phyloP scores from a whole-genome alignment of 805 yeast species.

The Yarrowia osloensis region DNA sequence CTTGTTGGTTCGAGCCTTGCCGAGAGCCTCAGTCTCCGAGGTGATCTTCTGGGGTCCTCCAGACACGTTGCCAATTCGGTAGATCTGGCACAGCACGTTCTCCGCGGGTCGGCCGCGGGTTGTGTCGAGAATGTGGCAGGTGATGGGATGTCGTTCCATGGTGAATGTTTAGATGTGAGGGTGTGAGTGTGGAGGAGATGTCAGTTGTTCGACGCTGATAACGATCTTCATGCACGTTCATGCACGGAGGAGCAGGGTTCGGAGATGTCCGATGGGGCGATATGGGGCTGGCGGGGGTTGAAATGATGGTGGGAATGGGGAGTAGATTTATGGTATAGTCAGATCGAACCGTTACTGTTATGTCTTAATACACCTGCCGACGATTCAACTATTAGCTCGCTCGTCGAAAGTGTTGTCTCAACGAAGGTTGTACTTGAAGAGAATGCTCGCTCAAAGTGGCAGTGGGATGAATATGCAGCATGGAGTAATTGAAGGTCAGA shows the following conservation, averaged over 20 bases:
- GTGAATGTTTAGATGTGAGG: neutral
- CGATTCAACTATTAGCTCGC: too few relatives aligned
- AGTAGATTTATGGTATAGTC: too few relatives aligned
- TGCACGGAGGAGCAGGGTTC: constrained; percentile 9
- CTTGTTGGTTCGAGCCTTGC: constrained; percentile 65
- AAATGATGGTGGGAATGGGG: too few relatives aligned
- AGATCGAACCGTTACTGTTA: too few relatives aligned
- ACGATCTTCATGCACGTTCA: constrained; percentile 15
- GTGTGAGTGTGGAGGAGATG: neutral
- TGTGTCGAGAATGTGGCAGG: constrained; percentile 90
- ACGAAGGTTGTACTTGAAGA: too few relatives aligned
- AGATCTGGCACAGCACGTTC: constrained; percentile 63
- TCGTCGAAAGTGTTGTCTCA: too few relatives aligned
- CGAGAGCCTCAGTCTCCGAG: constrained; percentile 52
- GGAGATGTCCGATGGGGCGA: neutral
- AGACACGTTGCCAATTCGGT: constrained; percentile 35
- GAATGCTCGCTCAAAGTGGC: too few relatives aligned
- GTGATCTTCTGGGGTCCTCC: constrained; percentile 32
- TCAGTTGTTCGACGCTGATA: neutral
- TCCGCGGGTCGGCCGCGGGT: constrained; percentile 79
- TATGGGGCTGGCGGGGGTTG: neutral
- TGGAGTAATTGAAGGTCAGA: too few relatives aligned
- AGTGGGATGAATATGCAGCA: too few relatives aligned
- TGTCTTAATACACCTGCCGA: too few relatives aligned
- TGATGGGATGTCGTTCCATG: constrained; percentile 57